Evolutionary conservation across 768 basidiomycete genomes (phyloP).

Genomic region (Lactarius evosmus): DNA sequence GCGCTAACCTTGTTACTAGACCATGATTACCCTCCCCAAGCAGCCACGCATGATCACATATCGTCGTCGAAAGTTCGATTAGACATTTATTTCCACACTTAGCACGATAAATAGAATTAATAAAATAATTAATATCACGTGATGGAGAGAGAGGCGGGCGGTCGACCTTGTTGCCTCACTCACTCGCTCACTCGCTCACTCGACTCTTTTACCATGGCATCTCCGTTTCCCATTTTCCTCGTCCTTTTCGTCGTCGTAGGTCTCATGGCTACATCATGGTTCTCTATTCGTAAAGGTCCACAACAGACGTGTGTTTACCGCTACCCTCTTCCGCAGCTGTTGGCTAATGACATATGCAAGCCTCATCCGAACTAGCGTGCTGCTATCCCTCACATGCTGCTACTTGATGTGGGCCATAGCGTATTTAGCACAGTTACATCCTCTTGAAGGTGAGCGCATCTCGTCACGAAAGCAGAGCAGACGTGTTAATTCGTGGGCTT

Average conservation of each 20-base stretch:
- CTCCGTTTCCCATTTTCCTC: slow-evolving; percentile 65
- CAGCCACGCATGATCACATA: slow-evolving; percentile 61
- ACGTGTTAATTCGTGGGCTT: not conserved
- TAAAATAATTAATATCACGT: slow-evolving; percentile 1
- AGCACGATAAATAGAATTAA: not conserved
- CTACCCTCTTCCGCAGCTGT: slow-evolving; percentile 1
- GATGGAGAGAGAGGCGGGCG: not conserved
- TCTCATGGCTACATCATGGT: slow-evolving; percentile 60
- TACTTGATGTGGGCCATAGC: slow-evolving; percentile 98
- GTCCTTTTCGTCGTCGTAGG: slow-evolving; percentile 61
- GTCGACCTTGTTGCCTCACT: no score
- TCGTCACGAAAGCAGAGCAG: not conserved
- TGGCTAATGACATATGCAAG: slow-evolving; percentile 45
- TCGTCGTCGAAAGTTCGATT: slow-evolving; percentile 60
- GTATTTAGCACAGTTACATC: slow-evolving; percentile 93
- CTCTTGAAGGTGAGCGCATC: slow-evolving; percentile 67
- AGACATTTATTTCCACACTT: slow-evolving; percentile 22
- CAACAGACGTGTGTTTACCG: slow-evolving; percentile 71
- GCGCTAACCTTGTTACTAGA: slow-evolving; percentile 44
- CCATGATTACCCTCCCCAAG: slow-evolving; percentile 91
- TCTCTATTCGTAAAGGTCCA: slow-evolving; percentile 80
- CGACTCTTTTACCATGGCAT: slow-evolving; percentile 48
- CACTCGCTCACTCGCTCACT: not conserved
- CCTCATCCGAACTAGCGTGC: slow-evolving; percentile 73
- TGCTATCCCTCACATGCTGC: slow-evolving; percentile 77